Base-by-base conservation (phyloP, 441 rosid species). In the Kokia cookei region DNA sequence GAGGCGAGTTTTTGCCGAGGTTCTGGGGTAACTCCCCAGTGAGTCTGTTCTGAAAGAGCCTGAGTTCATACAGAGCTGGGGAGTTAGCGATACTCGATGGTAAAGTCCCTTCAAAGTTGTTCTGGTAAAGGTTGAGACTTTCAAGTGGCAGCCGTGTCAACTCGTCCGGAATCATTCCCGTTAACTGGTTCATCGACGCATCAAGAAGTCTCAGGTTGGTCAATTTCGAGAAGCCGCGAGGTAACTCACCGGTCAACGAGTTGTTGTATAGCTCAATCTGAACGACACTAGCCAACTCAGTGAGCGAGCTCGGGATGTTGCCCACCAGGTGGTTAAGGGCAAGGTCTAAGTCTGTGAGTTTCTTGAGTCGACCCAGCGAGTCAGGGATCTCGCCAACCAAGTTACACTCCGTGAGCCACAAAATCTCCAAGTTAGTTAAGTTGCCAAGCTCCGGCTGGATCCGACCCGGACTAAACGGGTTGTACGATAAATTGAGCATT, bases 191-290 rank as follows among this genome's bases (percentile, higher is more conserved):
- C 98, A 90, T 91, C 4, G 99, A 91, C 15, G 90, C 92, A 83
- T 96, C 99, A 7, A 96, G 81, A 27, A 87, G 88, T 71, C 96
- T 85, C 81, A 96, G 74, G 0, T 76, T 75, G 9, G 88, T 87
- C 79, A 91, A 73, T 22, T 88, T 90, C 6, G 90, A 89, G 50
- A 90, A 78, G 53, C 91, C 91, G 14, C 22, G 19, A 26, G 98
- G 98, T 24, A 96, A 70, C 57, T 72, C 81, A 7, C 99, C 99
- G 19, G 88, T 82, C 74, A 96, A 77, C 73, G 97, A 86, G 91
- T 96, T 96, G 84, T 96, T 92, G 75, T 92, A 96, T 2, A 96
- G 91, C 88, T 96, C 99, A 55, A 96, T 84, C 80, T 96, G 99
- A 42, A 92, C 86, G 12, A 93, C 79, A 29, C 84, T 86, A 12